Evolutionary conservation across 768 basidiomycete genomes (phyloP), one percentile per base, ranked within the genome.

Genomic region (Boletus sensibilis): DNA sequence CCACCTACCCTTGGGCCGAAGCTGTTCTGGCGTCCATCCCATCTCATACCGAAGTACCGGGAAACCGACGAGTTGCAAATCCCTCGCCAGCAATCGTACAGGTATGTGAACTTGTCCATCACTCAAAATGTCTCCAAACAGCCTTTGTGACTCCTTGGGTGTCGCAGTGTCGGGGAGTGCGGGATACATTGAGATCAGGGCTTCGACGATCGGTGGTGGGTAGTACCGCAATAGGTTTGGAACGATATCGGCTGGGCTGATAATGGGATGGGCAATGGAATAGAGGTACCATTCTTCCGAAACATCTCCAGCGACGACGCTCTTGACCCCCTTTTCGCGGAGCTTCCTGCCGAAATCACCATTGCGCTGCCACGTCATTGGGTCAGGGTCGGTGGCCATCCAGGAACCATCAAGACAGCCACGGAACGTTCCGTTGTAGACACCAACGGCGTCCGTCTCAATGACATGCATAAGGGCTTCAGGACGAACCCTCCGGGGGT

Each of bases 221-320:
- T 85, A 88, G 64, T 87, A 90, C 50, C 87, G 70, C 63, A 77
- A 72, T 46, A 90, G 65, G 61, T 87, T 88, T 14, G 76, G 75
- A 29, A 77, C 62, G 29, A 90, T 73, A 59, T 90, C 87, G 33
- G 60, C 58, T 23, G 76, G 71, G 7, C 74, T 68, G 10, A 66
- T 37, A 50, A 88, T 79, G 0, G 84, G 81, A 66, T 89, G 82
- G 3, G 87, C 82, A 58, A 88, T 84, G 5, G 86, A 82, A 64
- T 88, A 90, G 45, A 88, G 76, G 66, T 83, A 88, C 87, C 88
- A 90, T 70, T 91, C 87, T 59, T 90, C 87, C 7, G 76, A 77
- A 40, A 87, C 74, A 53, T 88, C 82, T 12, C 88, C 88, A 9
- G 84, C 71, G 50, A 86, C 74, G 52, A 90, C 71, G 63, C 79